These are phyloP conservation scores for Diversispora eburnea DNA, from an alignment of 192 early-diverging fungal genomes.

Conservation along the genomic window DNA sequence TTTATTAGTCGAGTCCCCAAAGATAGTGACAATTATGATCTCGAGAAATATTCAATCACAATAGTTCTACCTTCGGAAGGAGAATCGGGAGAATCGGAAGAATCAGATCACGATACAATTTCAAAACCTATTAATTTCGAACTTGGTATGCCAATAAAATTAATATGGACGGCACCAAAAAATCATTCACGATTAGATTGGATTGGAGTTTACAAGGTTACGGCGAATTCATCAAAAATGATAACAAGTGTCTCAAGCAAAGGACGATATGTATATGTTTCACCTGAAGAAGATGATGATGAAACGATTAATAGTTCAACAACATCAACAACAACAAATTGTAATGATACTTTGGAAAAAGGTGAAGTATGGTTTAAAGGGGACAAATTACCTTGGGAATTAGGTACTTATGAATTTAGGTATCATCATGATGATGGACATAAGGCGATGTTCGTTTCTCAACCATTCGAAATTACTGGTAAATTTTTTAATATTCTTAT, in stretches of 20 bases:
- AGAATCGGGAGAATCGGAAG: background rate
- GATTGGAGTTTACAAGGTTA: slow-evolving; percentile 87
- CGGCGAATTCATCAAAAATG: slow-evolving; percentile 66
- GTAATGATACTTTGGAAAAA: slow-evolving; percentile 36
- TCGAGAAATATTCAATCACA: slow-evolving; percentile 38
- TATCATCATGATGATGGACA: slow-evolving; percentile 88
- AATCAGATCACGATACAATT: background rate
- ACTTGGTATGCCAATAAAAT: slow-evolving; percentile 73
- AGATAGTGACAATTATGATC: slow-evolving; percentile 32
- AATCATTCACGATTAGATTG: slow-evolving; percentile 78
- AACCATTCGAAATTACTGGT: slow-evolving; percentile 76
- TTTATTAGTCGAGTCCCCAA: slow-evolving; percentile 33
- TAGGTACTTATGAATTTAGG: slow-evolving; percentile 87
- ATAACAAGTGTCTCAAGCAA: slow-evolving; percentile 76
- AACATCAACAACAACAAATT: slow-evolving; percentile 40
- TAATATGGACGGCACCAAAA: slow-evolving; percentile 73
- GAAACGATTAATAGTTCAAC: slow-evolving; percentile 53
- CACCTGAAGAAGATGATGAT: slow-evolving; percentile 48
- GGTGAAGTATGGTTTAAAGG: slow-evolving; percentile 53
- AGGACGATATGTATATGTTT: slow-evolving; percentile 65
- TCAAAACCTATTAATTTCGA: slow-evolving; percentile 40
- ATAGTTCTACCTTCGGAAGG: background rate
- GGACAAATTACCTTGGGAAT: slow-evolving; percentile 74
- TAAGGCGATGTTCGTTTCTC: slow-evolving; percentile 70
- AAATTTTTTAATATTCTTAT: slow-evolving; percentile 24